Conservation (phyloP, 2,329 filamentous ascomycete genomes). For the Chaetomium strumarium region DNA sequence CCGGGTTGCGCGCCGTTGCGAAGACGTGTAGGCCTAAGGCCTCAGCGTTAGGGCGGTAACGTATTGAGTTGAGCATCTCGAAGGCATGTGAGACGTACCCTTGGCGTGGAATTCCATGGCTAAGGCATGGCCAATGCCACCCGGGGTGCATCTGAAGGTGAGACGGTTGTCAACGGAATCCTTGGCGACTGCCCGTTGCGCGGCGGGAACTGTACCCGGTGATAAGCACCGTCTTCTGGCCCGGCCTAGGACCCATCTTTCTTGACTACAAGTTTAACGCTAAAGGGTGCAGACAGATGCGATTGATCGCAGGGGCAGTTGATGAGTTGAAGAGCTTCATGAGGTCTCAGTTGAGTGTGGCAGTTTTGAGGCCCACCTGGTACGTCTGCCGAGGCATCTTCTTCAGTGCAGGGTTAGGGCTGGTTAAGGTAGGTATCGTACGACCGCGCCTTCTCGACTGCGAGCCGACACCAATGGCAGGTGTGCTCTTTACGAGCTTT, state of each 20-base stretch:
- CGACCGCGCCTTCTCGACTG: too few relatives aligned
- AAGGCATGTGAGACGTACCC: slow-evolving; percentile 35
- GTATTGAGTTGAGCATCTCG: background rate
- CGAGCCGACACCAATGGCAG: too few relatives aligned
- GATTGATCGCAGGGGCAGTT: background rate
- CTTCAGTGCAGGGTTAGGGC: too few relatives aligned
- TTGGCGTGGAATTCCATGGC: slow-evolving; percentile 47
- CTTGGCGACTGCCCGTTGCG: background rate
- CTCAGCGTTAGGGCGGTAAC: background rate
- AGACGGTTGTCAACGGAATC: background rate
- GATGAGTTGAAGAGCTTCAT: background rate
- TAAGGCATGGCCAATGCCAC: slow-evolving; percentile 52
- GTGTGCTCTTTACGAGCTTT: too few relatives aligned
- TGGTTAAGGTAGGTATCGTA: too few relatives aligned
- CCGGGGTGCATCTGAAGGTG: slow-evolving; percentile 47
- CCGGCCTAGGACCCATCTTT: slow-evolving; percentile 21
- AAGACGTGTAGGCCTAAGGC: slow-evolving; percentile 48
- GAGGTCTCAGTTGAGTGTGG: background rate
- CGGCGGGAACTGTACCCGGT: slow-evolving; percentile 37
- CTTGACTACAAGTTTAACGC: too few relatives aligned
- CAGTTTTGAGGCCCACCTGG: too few relatives aligned
- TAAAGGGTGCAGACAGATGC: background rate
- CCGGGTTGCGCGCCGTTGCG: slow-evolving; percentile 47
- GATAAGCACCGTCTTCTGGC: slow-evolving; percentile 43
- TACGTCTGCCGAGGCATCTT: too few relatives aligned